phyloP scores from a whole-genome alignment of 768 basidiomycete species.

The Tricholoma furcatifolium region DNA sequence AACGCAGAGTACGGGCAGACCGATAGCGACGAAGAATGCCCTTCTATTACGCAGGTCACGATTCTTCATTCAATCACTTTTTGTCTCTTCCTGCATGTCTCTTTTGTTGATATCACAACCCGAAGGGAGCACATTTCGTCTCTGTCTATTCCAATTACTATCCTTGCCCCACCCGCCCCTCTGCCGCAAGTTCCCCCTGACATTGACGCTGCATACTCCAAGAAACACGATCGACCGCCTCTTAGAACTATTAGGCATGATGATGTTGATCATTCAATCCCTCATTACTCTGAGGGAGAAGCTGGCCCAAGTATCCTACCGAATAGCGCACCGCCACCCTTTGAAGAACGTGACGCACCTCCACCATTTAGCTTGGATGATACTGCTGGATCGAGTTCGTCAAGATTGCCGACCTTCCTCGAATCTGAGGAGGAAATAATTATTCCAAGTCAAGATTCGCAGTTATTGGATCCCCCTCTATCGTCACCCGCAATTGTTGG shows the following conservation, averaged over 20 bases:
- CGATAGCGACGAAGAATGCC: constrained; percentile 64
- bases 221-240: constrained; percentile 86
- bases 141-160: constrained; percentile 64
- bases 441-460: constrained; percentile 47
- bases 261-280: constrained; percentile 58
- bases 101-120: constrained; percentile 71
- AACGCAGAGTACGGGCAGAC: constrained; percentile 42
- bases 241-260: constrained; percentile 66
- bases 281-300: constrained; percentile 67
- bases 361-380: constrained; percentile 67
- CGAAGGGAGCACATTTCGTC: constrained; percentile 68
- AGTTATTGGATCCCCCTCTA: constrained; percentile 34
- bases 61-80: constrained; percentile 85
- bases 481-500: constrained; percentile 48
- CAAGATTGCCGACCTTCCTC: constrained; percentile 67
- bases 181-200: constrained; percentile 74
- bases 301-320: constrained; percentile 75
- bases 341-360: constrained; percentile 80
- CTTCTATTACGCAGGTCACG: constrained; percentile 77
- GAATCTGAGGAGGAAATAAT: constrained; percentile 80
- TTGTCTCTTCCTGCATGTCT: constrained; percentile 66
- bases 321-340: constrained; percentile 73
- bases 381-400: constrained; percentile 58
- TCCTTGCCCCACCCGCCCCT: constrained; percentile 76
- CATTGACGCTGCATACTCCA: constrained; percentile 75